A percentile compares a stretch with the other conserved stretches of the same genome.
Evolutionary conservation across 2,329 filamentous ascomycete species (phyloP).

Genomic region (Fusarium subglutinans): DNA sequence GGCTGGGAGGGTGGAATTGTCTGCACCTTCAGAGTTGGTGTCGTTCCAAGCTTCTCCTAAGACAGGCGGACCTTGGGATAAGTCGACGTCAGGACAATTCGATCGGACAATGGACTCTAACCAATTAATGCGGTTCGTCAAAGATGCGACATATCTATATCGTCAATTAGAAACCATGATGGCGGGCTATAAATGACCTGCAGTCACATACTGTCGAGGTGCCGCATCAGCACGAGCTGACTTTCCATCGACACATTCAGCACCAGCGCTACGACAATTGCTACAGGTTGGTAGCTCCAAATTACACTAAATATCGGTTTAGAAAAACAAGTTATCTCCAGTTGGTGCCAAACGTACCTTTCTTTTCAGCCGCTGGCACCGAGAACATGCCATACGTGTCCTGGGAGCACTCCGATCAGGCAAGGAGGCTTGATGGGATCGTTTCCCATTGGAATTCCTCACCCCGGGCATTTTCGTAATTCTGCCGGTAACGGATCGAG

Average conservation of each 20-base stretch:
- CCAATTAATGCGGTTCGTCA: slow-evolving; percentile 56
- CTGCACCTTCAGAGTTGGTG: background rate
- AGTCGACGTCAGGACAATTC: slow-evolving; percentile 54
- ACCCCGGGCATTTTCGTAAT: slow-evolving; percentile 21
- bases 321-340: background rate
- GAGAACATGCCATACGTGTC: slow-evolving; percentile 43
- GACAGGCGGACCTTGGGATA: slow-evolving; percentile 40
- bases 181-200: accelerated
- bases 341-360: slow-evolving; percentile 45
- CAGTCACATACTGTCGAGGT: slow-evolving; percentile 50
- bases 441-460: background rate
- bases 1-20: background rate
- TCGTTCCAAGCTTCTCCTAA: slow-evolving; percentile 26
- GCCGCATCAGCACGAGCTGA: slow-evolving; percentile 52
- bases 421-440: background rate
- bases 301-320: slow-evolving; percentile 51
- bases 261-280: slow-evolving; percentile 54
- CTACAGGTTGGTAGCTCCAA: slow-evolving; percentile 54
- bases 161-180: background rate
- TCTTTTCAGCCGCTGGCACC: slow-evolving; percentile 61
- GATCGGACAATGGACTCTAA: slow-evolving; percentile 55
- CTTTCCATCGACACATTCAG: slow-evolving; percentile 55
- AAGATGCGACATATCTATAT: slow-evolving; percentile 44
- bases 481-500: background rate
- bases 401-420: background rate